Percentiles rank a stretch among this genome's conserved stretches.
Evolutionary conservation across 2,329 filamentous ascomycete species (phyloP).

Genomic region (Aphanoascus verrucosus): DNA sequence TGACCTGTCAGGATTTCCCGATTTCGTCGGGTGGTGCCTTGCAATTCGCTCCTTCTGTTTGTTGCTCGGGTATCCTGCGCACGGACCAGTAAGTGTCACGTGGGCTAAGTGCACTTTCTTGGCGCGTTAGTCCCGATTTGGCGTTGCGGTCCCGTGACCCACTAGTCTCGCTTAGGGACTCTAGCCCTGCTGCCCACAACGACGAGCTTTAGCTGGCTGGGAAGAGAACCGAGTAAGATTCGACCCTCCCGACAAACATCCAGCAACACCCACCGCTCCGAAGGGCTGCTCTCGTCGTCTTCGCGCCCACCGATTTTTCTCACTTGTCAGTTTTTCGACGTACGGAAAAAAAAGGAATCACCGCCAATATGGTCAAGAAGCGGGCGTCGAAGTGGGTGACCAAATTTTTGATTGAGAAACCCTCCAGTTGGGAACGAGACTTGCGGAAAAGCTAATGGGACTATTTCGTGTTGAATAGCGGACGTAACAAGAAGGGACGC

Average conservation of each 20-base stretch:
- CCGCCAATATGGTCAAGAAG: constrained; percentile 64
- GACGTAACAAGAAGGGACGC: constrained; percentile 99
- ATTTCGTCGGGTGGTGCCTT: constrained; percentile 7
- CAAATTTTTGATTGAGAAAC: constrained; percentile 9
- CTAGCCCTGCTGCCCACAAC: constrained; percentile 14
- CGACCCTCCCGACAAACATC: constrained; percentile 13
- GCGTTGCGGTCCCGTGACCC: constrained; percentile 3
- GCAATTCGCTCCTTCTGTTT: not conserved
- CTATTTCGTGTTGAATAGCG: constrained; percentile 44
- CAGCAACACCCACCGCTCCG: constrained; percentile 1
- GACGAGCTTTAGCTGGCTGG: constrained; percentile 6
- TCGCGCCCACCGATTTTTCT: constrained; percentile 8
- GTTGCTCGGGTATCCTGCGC: constrained; percentile 1
- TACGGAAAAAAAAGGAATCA: constrained; percentile 11
- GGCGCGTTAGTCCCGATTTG: constrained; percentile 5
- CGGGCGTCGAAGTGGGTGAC: constrained; percentile 58
- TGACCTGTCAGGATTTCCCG: constrained; percentile 1
- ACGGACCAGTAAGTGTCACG: not conserved
- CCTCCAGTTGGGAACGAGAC: constrained; percentile 8
- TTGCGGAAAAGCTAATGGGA: constrained; percentile 9
- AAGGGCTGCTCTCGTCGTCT: constrained; percentile 8
- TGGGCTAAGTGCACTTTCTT: not conserved
- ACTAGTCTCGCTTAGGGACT: constrained; percentile 13
- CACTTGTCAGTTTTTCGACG: constrained; percentile 10
- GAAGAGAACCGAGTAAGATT: constrained; percentile 10